Conservation (phyloP, 2,329 filamentous ascomycete species). For the Albophoma yamanashiensis region DNA sequence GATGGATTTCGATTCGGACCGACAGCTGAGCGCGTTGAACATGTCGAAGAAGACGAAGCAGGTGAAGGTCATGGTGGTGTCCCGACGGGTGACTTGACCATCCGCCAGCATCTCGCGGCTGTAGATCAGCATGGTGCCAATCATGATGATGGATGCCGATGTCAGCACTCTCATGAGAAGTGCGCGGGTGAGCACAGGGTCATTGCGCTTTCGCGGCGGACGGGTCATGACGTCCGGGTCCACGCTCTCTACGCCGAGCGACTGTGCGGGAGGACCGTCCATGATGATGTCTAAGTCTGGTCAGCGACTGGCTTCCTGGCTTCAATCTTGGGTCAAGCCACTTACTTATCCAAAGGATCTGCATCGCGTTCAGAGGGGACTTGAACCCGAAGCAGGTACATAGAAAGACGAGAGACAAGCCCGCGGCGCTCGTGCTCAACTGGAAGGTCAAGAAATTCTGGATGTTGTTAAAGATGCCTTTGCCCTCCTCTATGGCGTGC, state of each 20-base stretch:
- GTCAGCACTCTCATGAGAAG: conserved; percentile 79
- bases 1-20: conserved; percentile 82
- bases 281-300: conserved; percentile 77
- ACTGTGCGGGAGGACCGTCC: conserved; percentile 96
- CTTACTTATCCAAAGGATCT: conserved; percentile 99
- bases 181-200: conserved; percentile 78
- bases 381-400: conserved; percentile 90
- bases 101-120: conserved; percentile 81
- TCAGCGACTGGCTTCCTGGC: conserved; percentile 1
- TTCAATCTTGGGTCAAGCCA: conserved; percentile 10
- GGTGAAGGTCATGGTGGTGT: conserved; percentile 99
- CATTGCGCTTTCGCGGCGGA: conserved; percentile 72
- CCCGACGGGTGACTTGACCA: conserved; percentile 74
- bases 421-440: conserved; percentile 90
- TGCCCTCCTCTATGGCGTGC: conserved; percentile 93
- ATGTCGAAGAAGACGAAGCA: conserved; percentile 99
- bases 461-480: conserved; percentile 99
- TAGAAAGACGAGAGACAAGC: conserved; percentile 79
- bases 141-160: conserved; percentile 81
- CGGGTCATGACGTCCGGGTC: conserved; percentile 90
- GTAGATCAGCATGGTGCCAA: conserved; percentile 86
- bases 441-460: conserved; percentile 99
- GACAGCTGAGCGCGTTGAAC: conserved; percentile 95
- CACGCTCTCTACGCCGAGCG: conserved; percentile 88
- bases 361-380: conserved; percentile 96